These are phyloP conservation scores for Apiospora sp. DNA, from an alignment of 2,329 filamentous ascomycete species.

Conservation along the genomic window DNA sequence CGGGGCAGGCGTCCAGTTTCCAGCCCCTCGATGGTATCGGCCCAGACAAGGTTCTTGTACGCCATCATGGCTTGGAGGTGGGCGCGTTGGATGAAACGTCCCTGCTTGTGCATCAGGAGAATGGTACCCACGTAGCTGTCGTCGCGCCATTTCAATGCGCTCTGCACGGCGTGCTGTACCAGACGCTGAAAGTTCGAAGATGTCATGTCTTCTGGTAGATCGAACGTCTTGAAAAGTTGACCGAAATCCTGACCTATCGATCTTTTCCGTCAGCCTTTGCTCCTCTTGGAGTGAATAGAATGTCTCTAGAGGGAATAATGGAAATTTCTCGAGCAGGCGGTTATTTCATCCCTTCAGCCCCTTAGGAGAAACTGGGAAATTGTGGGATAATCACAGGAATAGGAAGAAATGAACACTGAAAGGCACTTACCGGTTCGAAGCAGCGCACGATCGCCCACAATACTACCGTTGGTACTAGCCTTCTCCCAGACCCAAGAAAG, in stretches of 20 bases:
- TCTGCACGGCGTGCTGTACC: background rate
- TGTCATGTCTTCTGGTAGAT: no score
- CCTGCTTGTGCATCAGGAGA: background rate
- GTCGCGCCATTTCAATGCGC: background rate
- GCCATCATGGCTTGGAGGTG: background rate
- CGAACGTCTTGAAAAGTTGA: no score
- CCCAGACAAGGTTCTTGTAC: background rate
- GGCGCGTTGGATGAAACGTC: background rate
- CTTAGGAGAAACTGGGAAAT: no score
- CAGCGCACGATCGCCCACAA: background rate
- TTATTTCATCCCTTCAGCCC: no score
- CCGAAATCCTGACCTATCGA: no score
- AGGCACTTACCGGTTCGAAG: background rate
- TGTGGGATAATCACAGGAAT: no score
- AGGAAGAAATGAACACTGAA: background rate
- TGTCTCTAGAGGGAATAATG: no score
- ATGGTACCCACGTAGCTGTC: background rate
- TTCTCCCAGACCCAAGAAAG: background rate
- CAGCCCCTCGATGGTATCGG: background rate
- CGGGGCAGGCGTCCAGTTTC: background rate
- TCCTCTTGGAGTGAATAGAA: no score
- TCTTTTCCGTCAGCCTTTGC: no score
- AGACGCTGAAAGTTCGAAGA: no score
- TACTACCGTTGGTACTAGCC: background rate
- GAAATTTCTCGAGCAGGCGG: no score